Evolutionary conservation across 2,329 filamentous ascomycete species (phyloP), one percentile per base, ranked within the genome.

Genomic region (Xylariomycetidae sp.): DNA sequence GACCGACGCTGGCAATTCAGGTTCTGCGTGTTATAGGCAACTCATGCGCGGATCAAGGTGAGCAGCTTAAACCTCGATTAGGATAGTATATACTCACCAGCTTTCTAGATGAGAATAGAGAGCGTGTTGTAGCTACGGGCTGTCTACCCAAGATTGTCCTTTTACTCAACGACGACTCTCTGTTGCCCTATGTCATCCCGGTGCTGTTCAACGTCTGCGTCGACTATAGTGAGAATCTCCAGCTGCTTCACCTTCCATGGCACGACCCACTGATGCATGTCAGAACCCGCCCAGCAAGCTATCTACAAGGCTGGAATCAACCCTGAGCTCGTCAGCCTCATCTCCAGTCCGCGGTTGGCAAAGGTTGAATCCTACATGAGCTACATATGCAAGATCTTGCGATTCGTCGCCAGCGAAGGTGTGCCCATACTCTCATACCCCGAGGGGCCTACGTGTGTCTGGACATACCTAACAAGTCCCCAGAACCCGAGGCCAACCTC

Each of bases 151-250:
- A 59, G 19, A 60, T 82, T 35, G 66, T 74, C 19, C 44, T 56
- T 3, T 61, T 74, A 22, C 54, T 80, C 7, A 43, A 57, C 10
- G 54, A 73, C 23, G 65, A 73, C 30, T 44, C 10, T 12, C 8
- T 79, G 13, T 54, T 76, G 6, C 54, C 63, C 0, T 74, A 74
- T 48, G 64, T 65, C 22, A 67, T 80, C 25, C 72, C 75, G 0
- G 77, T 80, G 6, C 56, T 81, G 4, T 78, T 72, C 54, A 82
- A 82, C 47, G 64, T 79, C 29, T 68, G 75, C 34, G 67, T 80
- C 10, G 77, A 82, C 49, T 80, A 78, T 49, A 73, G 76, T 79
- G 51, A 57, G 65, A 25, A 27, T 20, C 10, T 15, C 14, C n/a
- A n/a, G n/a, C n/a, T n/a, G n/a, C n/a, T n/a, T n/a, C n/a, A n/a